phyloP scores from a whole-genome alignment of 192 early-diverging fungal genomes.

The Mortierella antarctica region DNA sequence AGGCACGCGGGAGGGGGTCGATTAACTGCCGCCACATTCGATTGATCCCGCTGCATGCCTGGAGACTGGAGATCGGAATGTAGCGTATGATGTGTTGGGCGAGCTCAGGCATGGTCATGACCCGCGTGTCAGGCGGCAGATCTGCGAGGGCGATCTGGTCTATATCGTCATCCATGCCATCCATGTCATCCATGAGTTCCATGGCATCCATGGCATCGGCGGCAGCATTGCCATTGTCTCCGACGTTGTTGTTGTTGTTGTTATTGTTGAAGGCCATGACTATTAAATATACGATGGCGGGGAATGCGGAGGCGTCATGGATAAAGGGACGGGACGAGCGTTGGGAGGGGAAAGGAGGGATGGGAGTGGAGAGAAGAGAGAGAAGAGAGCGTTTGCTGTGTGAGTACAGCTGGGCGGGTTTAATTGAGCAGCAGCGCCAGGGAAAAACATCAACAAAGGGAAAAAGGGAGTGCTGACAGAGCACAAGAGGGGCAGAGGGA shows the following conservation, averaged over 20 bases:
- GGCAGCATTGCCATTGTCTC: neutral
- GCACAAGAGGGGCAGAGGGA: neutral
- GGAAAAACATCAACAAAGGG: neutral
- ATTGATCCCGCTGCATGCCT: neutral
- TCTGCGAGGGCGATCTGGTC: no score
- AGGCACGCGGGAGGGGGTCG: neutral
- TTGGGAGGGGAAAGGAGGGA: neutral
- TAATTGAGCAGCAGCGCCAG: neutral
- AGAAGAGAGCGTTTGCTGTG: neutral
- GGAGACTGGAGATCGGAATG: neutral
- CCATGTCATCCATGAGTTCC: neutral
- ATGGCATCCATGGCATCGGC: no score
- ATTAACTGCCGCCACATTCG: neutral
- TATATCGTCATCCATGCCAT: no score
- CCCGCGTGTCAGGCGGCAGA: no score
- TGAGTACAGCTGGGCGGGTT: no score
- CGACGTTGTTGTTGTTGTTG: neutral
- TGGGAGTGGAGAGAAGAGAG: neutral
- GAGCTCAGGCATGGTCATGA: slow-evolving; percentile 2
- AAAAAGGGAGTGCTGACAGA: neutral
- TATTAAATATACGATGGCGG: neutral
- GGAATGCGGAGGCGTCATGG: no score
- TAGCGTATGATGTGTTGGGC: neutral
- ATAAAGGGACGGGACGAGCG: no score
- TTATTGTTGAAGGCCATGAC: slow-evolving; percentile 7